Conservation (phyloP, 768 basidiomycete genomes). For the Nidula microcarpa region DNA sequence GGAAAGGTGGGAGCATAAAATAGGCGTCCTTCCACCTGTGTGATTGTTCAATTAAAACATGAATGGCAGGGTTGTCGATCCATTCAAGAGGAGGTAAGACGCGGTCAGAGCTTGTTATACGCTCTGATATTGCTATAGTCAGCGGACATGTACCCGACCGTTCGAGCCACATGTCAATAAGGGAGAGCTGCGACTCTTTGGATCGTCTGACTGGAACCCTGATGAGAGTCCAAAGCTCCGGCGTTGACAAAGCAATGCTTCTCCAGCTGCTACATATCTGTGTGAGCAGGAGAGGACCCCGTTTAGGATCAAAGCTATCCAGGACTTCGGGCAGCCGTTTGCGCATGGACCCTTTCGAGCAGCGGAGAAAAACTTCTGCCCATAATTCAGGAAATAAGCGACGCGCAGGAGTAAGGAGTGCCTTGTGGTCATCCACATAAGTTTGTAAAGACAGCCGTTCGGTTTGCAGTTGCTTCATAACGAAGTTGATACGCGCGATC, state of each 20-base stretch:
- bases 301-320: slow-evolving; percentile 7
- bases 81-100: slow-evolving; percentile 4
- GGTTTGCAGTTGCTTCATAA: slow-evolving; percentile 1
- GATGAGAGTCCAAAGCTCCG: slow-evolving; percentile 9
- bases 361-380: slow-evolving; percentile 7
- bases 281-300: slow-evolving; percentile 7
- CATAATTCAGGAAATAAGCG: slow-evolving; percentile 7
- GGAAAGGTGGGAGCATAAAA: slow-evolving; percentile 6
- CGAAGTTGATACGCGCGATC: slow-evolving; percentile 4
- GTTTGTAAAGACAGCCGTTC: slow-evolving; percentile 4
- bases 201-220: slow-evolving; percentile 3
- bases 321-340: slow-evolving; percentile 5
- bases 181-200: slow-evolving; percentile 1
- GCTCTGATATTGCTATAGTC: slow-evolving; percentile 3
- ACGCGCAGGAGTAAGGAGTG: slow-evolving; percentile 7
- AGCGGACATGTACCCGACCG: slow-evolving; percentile 6
- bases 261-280: slow-evolving; percentile 9
- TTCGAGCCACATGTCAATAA: slow-evolving; percentile 3
- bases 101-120: slow-evolving; percentile 2
- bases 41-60: slow-evolving; percentile 2
- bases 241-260: slow-evolving; percentile 6
- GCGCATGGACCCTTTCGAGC: slow-evolving; percentile 4
- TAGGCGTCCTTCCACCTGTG: slow-evolving; percentile 5
- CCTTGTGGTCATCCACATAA: slow-evolving; percentile 5
- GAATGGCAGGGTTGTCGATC: slow-evolving; percentile 2